phyloP scores from a whole-genome alignment of 139 green algal species.

The Klebsormidium nitens region DNA sequence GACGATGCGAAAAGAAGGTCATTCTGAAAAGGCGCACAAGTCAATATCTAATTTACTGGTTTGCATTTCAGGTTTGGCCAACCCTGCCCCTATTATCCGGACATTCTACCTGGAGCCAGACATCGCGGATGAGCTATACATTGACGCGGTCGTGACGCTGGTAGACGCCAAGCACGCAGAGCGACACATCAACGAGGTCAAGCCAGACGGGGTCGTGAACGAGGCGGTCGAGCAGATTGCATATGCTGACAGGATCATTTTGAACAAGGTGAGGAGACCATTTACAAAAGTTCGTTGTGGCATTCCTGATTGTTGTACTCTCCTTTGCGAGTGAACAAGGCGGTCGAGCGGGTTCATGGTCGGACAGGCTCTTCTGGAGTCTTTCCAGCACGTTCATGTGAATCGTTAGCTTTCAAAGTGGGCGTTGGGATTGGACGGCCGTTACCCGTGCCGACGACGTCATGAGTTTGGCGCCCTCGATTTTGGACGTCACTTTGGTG shows the following conservation, averaged over 20 bases:
- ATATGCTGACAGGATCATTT: slow-evolving; percentile 87
- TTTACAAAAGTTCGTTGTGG: too few relatives aligned
- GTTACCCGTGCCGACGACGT: too few relatives aligned
- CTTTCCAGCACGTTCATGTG: too few relatives aligned
- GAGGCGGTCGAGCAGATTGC: slow-evolving; percentile 93
- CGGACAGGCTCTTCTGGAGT: too few relatives aligned
- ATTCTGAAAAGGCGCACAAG: slow-evolving; percentile 5
- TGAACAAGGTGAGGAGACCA: slow-evolving; percentile 94
- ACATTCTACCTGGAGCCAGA: slow-evolving; percentile 80
- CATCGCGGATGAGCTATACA: slow-evolving; percentile 42
- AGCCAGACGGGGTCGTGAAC: slow-evolving; percentile 62
- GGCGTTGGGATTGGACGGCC: too few relatives aligned
- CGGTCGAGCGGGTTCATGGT: too few relatives aligned
- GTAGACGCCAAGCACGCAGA: slow-evolving; percentile 58
- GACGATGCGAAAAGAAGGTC: not conserved
- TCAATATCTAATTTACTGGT: too few relatives aligned
- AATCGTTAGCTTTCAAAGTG: too few relatives aligned
- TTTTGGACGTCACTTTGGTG: too few relatives aligned
- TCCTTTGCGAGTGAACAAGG: too few relatives aligned
- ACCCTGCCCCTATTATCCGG: slow-evolving; percentile 87
- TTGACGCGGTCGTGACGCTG: slow-evolving; percentile 85
- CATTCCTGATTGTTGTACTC: too few relatives aligned
- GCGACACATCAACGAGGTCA: slow-evolving; percentile 60
- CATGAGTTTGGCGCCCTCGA: too few relatives aligned
- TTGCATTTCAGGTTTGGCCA: slow-evolving; percentile 72